These are phyloP conservation scores for Linnemannia exigua DNA, from an alignment of 192 early-diverging fungal species.

Conservation along the genomic window DNA sequence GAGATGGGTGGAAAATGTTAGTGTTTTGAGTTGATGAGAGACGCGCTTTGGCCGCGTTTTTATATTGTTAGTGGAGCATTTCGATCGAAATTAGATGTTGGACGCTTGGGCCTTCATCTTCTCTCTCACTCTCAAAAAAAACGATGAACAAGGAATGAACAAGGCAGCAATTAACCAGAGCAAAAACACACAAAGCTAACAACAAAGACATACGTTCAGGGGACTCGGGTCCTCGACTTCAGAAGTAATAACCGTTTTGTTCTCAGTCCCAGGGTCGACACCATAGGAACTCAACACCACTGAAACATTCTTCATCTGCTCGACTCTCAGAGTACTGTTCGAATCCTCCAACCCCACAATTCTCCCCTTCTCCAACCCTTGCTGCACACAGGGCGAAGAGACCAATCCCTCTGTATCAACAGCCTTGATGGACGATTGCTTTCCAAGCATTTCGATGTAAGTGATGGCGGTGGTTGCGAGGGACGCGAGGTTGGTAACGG, in stretches of 20 bases:
- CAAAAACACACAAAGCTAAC: background rate
- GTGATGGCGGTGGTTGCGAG: conserved; percentile 57
- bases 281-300: conserved; percentile 60
- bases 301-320: conserved; percentile 64
- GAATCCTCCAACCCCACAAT: conserved; percentile 55
- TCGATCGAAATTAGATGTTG: background rate
- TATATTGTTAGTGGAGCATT: background rate
- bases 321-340: conserved; percentile 60
- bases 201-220: conserved; percentile 58
- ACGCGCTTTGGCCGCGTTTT: background rate
- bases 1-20: background rate
- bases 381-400: conserved; percentile 67
- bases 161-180: too few relatives aligned
- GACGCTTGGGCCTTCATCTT: background rate
- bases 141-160: background rate
- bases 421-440: conserved; percentile 48
- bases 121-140: background rate
- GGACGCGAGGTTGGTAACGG: conserved; percentile 59
- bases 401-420: conserved; percentile 56
- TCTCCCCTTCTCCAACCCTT: conserved; percentile 18
- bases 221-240: conserved; percentile 63
- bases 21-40: background rate
- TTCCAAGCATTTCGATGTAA: conserved; percentile 67
- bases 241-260: conserved; percentile 64
- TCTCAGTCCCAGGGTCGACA: conserved; percentile 49